Evolutionary conservation across 225 moss, liverwort and hornwort genomes (phyloP).

Genomic region (Anthoceros angustus): DNA sequence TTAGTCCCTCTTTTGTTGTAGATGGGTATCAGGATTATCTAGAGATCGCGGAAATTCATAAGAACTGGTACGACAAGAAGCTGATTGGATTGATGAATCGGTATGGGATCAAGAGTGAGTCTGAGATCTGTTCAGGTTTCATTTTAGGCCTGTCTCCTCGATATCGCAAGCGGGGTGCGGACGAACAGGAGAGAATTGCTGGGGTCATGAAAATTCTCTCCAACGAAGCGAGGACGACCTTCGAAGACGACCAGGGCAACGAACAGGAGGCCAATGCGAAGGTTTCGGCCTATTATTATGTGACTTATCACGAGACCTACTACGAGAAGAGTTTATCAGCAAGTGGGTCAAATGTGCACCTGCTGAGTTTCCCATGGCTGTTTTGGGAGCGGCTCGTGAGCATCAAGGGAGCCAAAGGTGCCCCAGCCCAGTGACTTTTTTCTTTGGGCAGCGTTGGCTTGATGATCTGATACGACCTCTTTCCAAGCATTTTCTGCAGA

Average conservation of each 20-base stretch:
- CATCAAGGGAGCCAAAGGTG: conserved; percentile 14
- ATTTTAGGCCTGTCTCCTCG: conserved; percentile 44
- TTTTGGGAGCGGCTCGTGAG: conserved; percentile 41
- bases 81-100: conserved; percentile 80
- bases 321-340: conserved; percentile 14
- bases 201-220: background rate
- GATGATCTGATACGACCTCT: too few species aligned
- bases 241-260: conserved; percentile 18
- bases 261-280: conserved; percentile 31
- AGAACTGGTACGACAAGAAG: conserved; percentile 56
- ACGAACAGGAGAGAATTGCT: background rate
- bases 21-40: conserved; percentile 36
- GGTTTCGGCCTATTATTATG: conserved; percentile 83
- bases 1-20: conserved; percentile 2
- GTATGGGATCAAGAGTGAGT: conserved; percentile 69
- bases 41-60: conserved; percentile 35
- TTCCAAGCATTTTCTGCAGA: too few species aligned
- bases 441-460: too few species aligned
- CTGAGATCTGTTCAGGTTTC: conserved; percentile 51
- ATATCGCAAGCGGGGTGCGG: conserved; percentile 20
- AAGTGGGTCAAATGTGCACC: conserved; percentile 21
- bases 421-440: background rate
- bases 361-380: conserved; percentile 80
- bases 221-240: background rate
- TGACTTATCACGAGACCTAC: conserved; percentile 41